Evolutionary conservation across 1,284 basidiomycete genomes (phyloP), one percentile per base, ranked within the genome.

Genomic region (Schizopora paradoxa): DNA sequence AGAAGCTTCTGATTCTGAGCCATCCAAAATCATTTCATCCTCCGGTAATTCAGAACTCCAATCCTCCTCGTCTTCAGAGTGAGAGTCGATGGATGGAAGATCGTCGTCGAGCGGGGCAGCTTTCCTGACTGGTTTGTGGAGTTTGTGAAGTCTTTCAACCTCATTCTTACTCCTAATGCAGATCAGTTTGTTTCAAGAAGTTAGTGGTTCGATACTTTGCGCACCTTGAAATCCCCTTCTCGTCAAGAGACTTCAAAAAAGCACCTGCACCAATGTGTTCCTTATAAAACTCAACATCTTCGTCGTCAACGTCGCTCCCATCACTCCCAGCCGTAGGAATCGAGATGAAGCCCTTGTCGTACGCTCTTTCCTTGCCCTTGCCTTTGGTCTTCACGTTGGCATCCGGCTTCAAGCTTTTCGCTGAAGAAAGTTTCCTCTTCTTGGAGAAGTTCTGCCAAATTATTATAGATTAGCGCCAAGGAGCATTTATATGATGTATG

Each of bases 91-190:
- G 22, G 45, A 53, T 11, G 50, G 47, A 32, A 49, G 39, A n/a
- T 59, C 58, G 26, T 51, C 57, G 18, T 58, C 61, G 6, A 42
- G 72, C 53, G 35, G 66, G 67, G 58, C 52, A 11, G 58, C 56
- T 51, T 65, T 66, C 42, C 74, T 74, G 29, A 67, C 58, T 6
- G 84, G 82, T 62, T 80, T 86, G 51, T 73, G 67, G 32, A 85
- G 60, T 51, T 71, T 74, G 59, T 76, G 81, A 40, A 88, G 63
- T 45, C 82, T 70, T 45, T 75, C 68, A 0, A 74, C 82, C 63
- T 86, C 85, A 54, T 79, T 83, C 65, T 88, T 90, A 59, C 84
- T 91, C 78, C 87, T 91, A 50, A 22, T 51, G 25, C 31, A 14
- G 33, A n/a, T n/a, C n/a, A n/a, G n/a, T n/a, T n/a, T n/a, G n/a